Evolutionary conservation across 2,329 filamentous ascomycete species (phyloP).

Genomic region (Phaeosphaeriaceae sp.): DNA sequence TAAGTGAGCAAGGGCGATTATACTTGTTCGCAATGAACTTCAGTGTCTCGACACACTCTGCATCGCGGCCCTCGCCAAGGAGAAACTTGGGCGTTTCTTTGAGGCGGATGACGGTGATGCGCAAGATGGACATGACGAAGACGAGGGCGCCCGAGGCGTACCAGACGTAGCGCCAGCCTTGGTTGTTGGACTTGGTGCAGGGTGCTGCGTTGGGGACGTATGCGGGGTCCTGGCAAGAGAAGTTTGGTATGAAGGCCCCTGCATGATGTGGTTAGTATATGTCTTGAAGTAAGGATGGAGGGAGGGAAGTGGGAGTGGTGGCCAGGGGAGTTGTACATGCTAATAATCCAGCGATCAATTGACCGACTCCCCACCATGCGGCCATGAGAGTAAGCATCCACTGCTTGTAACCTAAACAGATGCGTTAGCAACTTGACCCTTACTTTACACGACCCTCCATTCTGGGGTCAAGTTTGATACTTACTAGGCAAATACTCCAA

Average conservation of each 20-base stretch:
- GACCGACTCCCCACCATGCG: slow-evolving; percentile 62
- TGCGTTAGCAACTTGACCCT: not conserved
- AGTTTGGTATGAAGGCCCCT: slow-evolving; percentile 59
- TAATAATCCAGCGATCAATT: slow-evolving; percentile 60
- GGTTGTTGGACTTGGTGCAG: slow-evolving; percentile 61
- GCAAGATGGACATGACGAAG: slow-evolving; percentile 60
- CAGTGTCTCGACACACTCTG: slow-evolving; percentile 58
- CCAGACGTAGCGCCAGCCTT: slow-evolving; percentile 66
- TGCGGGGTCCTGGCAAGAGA: slow-evolving; percentile 51
- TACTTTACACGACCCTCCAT: too few relatives aligned
- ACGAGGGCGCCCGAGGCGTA: slow-evolving; percentile 61
- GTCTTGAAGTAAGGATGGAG: not conserved
- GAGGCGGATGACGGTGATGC: slow-evolving; percentile 62
- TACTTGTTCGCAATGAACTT: slow-evolving; percentile 60
- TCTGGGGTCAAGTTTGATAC: too few relatives aligned
- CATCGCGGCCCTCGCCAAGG: slow-evolving; percentile 61
- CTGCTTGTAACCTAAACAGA: slow-evolving; percentile 58
- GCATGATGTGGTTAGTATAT: too few relatives aligned
- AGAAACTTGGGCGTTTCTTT: slow-evolving; percentile 66
- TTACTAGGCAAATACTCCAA: slow-evolving; percentile 61
- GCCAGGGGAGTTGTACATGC: slow-evolving; percentile 47
- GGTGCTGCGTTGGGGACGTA: slow-evolving; percentile 46
- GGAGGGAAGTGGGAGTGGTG: too few relatives aligned
- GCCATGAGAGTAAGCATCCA: slow-evolving; percentile 71
- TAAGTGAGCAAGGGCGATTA: slow-evolving; percentile 60